phyloP scores from a whole-genome alignment of 2,329 filamentous ascomycete species.

The Lecanosticta acicola region DNA sequence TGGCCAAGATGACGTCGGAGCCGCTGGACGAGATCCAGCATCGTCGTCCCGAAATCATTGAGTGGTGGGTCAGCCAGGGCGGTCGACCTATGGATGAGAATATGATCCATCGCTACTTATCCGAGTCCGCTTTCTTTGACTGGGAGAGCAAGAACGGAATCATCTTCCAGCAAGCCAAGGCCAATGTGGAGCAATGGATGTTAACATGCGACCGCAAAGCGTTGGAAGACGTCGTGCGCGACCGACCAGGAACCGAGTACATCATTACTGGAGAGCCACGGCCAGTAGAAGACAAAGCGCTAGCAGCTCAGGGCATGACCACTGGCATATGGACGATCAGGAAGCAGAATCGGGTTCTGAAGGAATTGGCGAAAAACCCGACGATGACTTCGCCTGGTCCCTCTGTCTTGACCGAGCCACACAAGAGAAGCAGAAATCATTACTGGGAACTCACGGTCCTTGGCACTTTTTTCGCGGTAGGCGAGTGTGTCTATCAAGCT shows the following conservation, averaged over 20 bases:
- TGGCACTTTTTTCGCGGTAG: constrained; percentile 57
- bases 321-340: constrained; percentile 56
- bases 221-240: constrained; percentile 51
- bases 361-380: constrained; percentile 27
- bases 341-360: constrained; percentile 48
- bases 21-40: constrained; percentile 26
- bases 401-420: neutral
- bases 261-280: constrained; percentile 55
- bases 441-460: constrained; percentile 48
- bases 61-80: constrained; percentile 25
- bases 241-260: constrained; percentile 55
- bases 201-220: constrained; percentile 50
- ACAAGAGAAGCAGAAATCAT: constrained; percentile 18
- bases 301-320: constrained; percentile 26
- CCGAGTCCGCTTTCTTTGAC: constrained; percentile 59
- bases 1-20: constrained; percentile 13
- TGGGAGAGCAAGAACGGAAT: constrained; percentile 55
- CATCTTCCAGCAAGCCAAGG: constrained; percentile 47
- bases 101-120: constrained; percentile 55
- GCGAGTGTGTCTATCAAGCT: constrained; percentile 56
- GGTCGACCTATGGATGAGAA: constrained; percentile 35
- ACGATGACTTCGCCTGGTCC: neutral
- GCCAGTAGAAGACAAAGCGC: constrained; percentile 38
- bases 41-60: constrained; percentile 19
- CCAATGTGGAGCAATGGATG: constrained; percentile 45